Evolutionary conservation across 305 asterid genomes (phyloP).

Genomic region (Striga hermonthica): DNA sequence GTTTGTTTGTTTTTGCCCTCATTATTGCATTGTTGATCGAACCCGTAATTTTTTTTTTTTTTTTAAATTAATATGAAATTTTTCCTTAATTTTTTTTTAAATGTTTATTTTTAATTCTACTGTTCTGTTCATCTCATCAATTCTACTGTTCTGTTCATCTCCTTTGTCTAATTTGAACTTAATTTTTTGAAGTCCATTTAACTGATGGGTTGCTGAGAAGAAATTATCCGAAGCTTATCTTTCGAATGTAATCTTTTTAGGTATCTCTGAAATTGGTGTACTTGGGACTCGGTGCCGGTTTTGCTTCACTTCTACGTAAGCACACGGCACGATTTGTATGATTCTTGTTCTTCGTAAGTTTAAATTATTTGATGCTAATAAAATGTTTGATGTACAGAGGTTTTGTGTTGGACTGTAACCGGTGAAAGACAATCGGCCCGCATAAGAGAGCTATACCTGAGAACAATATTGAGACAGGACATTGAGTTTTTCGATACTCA

Average conservation of each 20-base stretch:
- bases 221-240: slow-evolving; percentile 9
- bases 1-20: background rate
- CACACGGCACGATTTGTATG: background rate
- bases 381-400: slow-evolving; percentile 46
- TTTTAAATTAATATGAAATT: too few species aligned
- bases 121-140: too few species aligned
- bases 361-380: too few species aligned
- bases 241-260: slow-evolving; percentile 40
- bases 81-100: background rate
- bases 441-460: slow-evolving; percentile 66
- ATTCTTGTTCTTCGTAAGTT: background rate
- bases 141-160: background rate
- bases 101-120: background rate
- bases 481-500: slow-evolving; percentile 81
- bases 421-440: slow-evolving; percentile 86
- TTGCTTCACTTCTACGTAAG: slow-evolving; percentile 59
- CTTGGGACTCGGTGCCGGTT: slow-evolving; percentile 61
- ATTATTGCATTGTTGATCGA: background rate
- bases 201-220: background rate
- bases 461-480: slow-evolving; percentile 75
- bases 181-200: background rate
- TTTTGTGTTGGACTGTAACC: slow-evolving; percentile 79
- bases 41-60: background rate
- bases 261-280: slow-evolving; percentile 45
- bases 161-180: background rate